phyloP scores from a whole-genome alignment of 176 grass and related monocot genomes.

The Rhipidocladum racemiflorum region DNA sequence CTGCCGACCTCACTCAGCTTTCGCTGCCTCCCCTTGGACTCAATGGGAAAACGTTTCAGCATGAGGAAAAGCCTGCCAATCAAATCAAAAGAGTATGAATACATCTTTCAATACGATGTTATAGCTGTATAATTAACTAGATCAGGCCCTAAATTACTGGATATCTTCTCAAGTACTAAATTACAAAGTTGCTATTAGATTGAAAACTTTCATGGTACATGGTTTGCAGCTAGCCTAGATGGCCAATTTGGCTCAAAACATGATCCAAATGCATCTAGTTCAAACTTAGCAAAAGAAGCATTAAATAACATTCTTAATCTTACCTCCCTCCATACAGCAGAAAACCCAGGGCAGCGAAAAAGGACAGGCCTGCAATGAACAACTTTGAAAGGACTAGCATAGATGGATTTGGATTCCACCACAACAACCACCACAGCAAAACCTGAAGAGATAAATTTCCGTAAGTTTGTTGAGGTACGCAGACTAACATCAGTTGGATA shows the following conservation, averaged over 20 bases:
- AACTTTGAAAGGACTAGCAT: slow-evolving; percentile 52
- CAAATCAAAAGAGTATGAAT: neutral
- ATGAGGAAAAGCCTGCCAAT: slow-evolving; percentile 78
- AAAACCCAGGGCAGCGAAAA: slow-evolving; percentile 75
- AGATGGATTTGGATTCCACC: slow-evolving; percentile 55
- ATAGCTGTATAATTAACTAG: neutral
- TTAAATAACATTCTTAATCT: neutral
- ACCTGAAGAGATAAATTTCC: slow-evolving; percentile 40
- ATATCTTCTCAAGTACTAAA: neutral
- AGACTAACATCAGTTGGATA: neutral
- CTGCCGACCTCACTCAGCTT: slow-evolving; percentile 85
- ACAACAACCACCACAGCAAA: slow-evolving; percentile 49
- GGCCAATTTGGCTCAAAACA: slow-evolving; percentile 6
- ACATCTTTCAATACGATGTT: neutral
- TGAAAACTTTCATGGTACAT: neutral
- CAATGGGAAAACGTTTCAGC: slow-evolving; percentile 72
- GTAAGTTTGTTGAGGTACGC: neutral
- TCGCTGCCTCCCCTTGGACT: slow-evolving; percentile 76
- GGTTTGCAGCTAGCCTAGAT: neutral
- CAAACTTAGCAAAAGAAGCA: slow-evolving; percentile 11
- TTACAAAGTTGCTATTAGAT: neutral
- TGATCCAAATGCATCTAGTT: neutral
- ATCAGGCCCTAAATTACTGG: neutral
- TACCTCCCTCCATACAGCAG: slow-evolving; percentile 75
- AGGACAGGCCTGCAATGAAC: slow-evolving; percentile 67